Evolutionary conservation across 768 basidiomycete species (phyloP), one percentile per base, ranked within the genome.

Genomic region (Pulveroboletus sp.): DNA sequence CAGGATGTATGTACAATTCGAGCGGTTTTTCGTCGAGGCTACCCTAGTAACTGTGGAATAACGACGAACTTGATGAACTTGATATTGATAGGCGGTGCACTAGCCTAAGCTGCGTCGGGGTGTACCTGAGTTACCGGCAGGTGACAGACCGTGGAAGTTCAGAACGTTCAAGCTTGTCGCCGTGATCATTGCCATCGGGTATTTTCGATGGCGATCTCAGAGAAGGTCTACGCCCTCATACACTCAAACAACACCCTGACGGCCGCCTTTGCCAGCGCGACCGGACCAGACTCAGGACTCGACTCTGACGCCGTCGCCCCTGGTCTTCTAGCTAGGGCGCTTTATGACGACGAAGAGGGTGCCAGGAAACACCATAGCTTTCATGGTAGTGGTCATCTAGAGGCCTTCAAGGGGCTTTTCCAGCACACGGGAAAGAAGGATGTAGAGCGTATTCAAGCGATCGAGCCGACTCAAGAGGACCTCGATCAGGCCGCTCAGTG

Each of bases 401-500:
- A 57, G 9, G 41, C 34, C 5, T 50, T 68, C 49, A 57, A 48
- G 32, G 52, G 33, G 1, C 42, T 60, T 24, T 57, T 61, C 47
- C 58, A 60, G 12, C 33, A 53, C 24, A 45, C 51, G 9, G 58
- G 53, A 21, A 52, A 38, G 29, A 58, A 51, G 51, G 42, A 60
- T 36, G 44, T 53, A n/a, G 52, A 53, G 29, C 50, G 51, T 35
- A 54, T 64, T 37, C 56, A 49, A 43, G 47, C 47, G 40, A 51
- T 54, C 45, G 45, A 70, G 25, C 69, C 59, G 39, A 69, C 68
- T 16, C 51, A 60, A 37, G 72, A 69, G 49, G 77, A 79, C 53
- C 61, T 82, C 27, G 72, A 80, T 49, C 54, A 62, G 34, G 77
- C 76, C 4, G 74, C 65, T 21, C 61, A 71, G 50, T 75, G 82